phyloP scores from a whole-genome alignment of 805 yeast species.

The Yamadazyma tumulicola region DNA sequence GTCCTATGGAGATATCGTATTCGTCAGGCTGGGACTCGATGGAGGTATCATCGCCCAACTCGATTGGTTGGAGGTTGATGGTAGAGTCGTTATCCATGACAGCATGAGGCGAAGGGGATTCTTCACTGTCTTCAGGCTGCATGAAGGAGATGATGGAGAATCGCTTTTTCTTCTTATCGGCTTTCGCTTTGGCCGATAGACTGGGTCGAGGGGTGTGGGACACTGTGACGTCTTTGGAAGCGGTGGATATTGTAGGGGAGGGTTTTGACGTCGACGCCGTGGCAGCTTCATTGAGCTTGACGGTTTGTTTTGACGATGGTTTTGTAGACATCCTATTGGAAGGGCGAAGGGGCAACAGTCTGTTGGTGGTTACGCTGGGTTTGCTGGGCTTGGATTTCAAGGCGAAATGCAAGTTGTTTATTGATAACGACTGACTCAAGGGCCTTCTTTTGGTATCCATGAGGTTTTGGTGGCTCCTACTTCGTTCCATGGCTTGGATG shows the following conservation, averaged over 20 bases:
- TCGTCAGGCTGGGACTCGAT: too few species aligned
- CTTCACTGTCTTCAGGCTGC: not conserved
- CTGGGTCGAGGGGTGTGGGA: not conserved
- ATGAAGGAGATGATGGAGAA: conserved; percentile 7
- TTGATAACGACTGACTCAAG: conserved; percentile 13
- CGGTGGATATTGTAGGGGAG: not conserved
- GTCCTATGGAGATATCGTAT: conserved; percentile 2
- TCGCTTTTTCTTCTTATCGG: conserved; percentile 4
- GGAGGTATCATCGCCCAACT: conserved; percentile 7
- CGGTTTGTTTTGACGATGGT: not conserved
- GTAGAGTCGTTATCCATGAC: conserved; percentile 5
- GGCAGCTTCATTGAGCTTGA: not conserved
- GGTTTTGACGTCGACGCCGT: not conserved
- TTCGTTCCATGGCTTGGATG: not conserved
- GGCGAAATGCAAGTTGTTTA: conserved; percentile 8
- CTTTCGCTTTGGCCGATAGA: not conserved
- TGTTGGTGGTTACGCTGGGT: not conserved
- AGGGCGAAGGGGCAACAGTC: not conserved
- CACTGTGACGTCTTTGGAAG: not conserved
- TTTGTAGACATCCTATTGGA: not conserved
- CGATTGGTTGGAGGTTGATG: conserved; percentile 7
- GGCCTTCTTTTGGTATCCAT: conserved; percentile 12
- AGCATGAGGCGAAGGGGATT: conserved; percentile 10
- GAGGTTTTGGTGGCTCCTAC: conserved; percentile 1
- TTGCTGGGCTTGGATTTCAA: not conserved